Percentiles rank a stretch among this genome's conserved stretches.
Conservation (phyloP, 768 basidiomycete species). For the Auricularia cornea region DNA sequence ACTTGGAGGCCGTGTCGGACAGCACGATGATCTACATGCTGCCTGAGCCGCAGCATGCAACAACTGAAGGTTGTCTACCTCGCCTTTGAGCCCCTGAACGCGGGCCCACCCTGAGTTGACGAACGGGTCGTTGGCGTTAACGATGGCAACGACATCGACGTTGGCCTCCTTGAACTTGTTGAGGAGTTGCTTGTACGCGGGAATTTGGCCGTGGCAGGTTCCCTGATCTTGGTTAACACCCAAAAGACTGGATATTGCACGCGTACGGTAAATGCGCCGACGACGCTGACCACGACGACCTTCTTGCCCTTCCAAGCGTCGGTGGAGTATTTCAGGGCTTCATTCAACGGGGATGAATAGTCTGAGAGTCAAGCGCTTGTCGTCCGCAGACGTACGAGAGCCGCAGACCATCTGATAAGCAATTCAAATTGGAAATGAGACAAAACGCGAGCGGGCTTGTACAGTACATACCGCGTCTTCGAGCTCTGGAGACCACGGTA, state of each 20-base stretch:
- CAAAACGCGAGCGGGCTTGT: background rate
- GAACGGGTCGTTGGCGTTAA: constrained; percentile 14
- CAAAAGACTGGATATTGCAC: background rate
- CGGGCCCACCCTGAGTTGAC: constrained; percentile 21
- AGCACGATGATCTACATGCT: constrained; percentile 45
- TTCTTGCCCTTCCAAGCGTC: constrained; percentile 74
- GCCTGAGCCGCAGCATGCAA: too few relatives aligned
- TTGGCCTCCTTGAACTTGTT: constrained; percentile 16
- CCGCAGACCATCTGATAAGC: constrained; percentile 49
- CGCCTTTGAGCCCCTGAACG: constrained; percentile 15
- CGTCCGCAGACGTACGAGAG: constrained; percentile 37
- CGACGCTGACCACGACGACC: constrained; percentile 69
- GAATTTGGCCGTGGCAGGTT: background rate
- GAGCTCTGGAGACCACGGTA: constrained; percentile 55
- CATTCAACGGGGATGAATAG: background rate
- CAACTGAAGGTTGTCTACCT: constrained; percentile 5
- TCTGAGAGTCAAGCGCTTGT: constrained; percentile 2
- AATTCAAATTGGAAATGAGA: constrained; percentile 1
- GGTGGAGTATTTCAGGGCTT: constrained; percentile 48
- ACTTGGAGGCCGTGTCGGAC: constrained; percentile 46
- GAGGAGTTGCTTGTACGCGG: background rate
- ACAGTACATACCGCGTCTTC: constrained; percentile 44
- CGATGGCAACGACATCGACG: constrained; percentile 16
- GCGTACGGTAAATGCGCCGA: constrained; percentile 72
- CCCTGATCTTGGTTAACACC: background rate